Conservation (phyloP, 208 protist species). For the Kentomonas sorsogonicus region DNA sequence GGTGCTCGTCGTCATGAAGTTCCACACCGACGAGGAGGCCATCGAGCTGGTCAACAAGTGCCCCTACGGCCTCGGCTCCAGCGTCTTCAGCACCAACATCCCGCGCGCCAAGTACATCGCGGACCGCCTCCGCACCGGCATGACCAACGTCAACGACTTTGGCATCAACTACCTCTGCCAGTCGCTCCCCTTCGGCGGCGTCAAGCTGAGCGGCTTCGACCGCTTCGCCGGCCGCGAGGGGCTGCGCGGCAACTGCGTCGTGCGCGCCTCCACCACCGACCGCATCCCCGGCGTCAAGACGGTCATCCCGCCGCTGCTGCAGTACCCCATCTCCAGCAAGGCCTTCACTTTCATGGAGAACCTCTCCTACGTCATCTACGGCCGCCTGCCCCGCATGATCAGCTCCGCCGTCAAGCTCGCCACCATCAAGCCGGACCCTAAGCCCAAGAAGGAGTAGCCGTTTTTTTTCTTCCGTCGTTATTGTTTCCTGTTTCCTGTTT, state of each 20-base stretch:
- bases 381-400: conserved; percentile 43
- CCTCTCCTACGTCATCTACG: conserved; percentile 67
- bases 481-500: no score
- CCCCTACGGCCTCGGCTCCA: conserved; percentile 87
- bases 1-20: conserved; percentile 88
- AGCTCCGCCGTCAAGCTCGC: conserved; percentile 45
- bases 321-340: conserved; percentile 73
- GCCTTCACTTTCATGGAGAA: conserved; percentile 82
- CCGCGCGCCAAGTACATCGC: conserved; percentile 79
- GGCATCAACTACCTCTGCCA: conserved; percentile 95
- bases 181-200: conserved; percentile 94
- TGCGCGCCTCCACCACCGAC: conserved; percentile 77
- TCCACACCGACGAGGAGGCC: conserved; percentile 79
- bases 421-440: conserved; percentile 24
- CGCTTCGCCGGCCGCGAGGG: conserved; percentile 93
- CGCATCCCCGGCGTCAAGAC: conserved; percentile 86
- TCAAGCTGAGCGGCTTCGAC: conserved; percentile 95
- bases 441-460: not conserved
- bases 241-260: conserved; percentile 87
- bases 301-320: conserved; percentile 67
- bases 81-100: conserved; percentile 81
- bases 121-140: conserved; percentile 74
- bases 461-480: no score
- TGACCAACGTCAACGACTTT: conserved; percentile 94
- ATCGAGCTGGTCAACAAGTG: conserved; percentile 86